These are phyloP conservation scores for Populus hybrid DNA, from an alignment of 441 rosid genomes.

Conservation along the genomic window DNA sequence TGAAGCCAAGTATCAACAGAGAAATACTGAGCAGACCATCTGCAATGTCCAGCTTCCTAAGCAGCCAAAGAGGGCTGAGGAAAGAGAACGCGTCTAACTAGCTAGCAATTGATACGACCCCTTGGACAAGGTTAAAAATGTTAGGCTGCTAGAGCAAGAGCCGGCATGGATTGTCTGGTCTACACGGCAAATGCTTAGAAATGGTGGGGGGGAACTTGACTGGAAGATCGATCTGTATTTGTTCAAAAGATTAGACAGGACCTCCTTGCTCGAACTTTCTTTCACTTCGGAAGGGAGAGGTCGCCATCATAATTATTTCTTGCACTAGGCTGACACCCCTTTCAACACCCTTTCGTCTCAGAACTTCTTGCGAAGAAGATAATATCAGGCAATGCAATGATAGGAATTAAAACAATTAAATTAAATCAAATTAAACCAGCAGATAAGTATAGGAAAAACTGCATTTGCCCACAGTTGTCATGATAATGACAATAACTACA, in stretches of 20 bases:
- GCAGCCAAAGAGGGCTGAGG: background rate
- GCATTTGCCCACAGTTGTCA: background rate
- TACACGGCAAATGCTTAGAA: constrained; percentile 31
- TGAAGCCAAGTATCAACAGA: too few species aligned
- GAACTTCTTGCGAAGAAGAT: too few species aligned
- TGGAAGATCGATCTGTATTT: background rate
- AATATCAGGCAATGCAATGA: background rate
- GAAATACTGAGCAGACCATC: too few species aligned
- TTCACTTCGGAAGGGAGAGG: background rate
- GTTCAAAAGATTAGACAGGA: constrained; percentile 9
- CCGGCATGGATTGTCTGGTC: constrained; percentile 18
- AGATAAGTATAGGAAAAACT: background rate
- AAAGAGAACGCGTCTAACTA: background rate
- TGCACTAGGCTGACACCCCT: too few species aligned
- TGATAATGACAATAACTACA: background rate
- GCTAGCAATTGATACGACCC: background rate
- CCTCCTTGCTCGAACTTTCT: background rate
- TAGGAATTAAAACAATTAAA: background rate
- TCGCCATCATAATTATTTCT: constrained; percentile 3
- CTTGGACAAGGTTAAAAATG: constrained; percentile 14
- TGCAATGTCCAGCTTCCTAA: too few species aligned
- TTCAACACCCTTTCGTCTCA: too few species aligned
- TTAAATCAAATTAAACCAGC: too few species aligned
- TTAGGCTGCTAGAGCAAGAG: constrained; percentile 21
- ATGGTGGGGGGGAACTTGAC: constrained; percentile 13